These are phyloP conservation scores for Echeveria elegans DNA, from an alignment of 164 flowering plant species.

Conservation along the genomic window DNA sequence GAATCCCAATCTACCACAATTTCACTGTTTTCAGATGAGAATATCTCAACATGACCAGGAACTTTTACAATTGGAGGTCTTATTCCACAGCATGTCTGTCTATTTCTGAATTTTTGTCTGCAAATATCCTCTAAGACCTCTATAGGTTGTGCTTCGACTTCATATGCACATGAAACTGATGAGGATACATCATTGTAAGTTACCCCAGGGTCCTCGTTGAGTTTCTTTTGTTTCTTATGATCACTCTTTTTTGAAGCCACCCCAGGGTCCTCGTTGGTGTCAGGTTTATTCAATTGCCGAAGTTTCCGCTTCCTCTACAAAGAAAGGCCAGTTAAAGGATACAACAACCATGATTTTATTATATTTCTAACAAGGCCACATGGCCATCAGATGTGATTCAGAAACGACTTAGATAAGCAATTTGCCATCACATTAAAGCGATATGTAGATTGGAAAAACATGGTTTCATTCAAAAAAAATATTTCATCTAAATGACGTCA, in stretches of 20 bases:
- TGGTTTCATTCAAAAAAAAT: not conserved
- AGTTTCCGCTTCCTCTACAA: slow-evolving; percentile 31
- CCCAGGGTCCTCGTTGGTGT: slow-evolving; percentile 12
- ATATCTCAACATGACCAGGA: not conserved
- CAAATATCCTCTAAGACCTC: not conserved
- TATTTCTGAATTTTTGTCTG: not conserved
- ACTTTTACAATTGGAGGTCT: not conserved
- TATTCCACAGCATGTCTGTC: not conserved
- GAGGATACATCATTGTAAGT: slow-evolving; percentile 13
- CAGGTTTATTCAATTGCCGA: slow-evolving; percentile 14
- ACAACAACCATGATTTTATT: not conserved
- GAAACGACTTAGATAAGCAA: not conserved
- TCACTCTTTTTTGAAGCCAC: slow-evolving; percentile 8
- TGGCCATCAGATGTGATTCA: not conserved
- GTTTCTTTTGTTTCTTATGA: slow-evolving; percentile 12
- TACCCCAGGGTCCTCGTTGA: too few species aligned
- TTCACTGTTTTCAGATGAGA: not conserved
- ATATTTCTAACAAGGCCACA: not conserved
- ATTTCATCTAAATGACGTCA: too few species aligned
- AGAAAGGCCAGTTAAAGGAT: not conserved
- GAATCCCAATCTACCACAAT: not conserved
- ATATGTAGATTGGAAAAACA: not conserved
- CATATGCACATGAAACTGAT: not conserved
- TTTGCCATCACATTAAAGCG: too few species aligned
- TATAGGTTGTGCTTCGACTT: not conserved